phyloP scores from a whole-genome alignment of 2,329 filamentous ascomycete genomes.

The Clarireedia paspali region DNA sequence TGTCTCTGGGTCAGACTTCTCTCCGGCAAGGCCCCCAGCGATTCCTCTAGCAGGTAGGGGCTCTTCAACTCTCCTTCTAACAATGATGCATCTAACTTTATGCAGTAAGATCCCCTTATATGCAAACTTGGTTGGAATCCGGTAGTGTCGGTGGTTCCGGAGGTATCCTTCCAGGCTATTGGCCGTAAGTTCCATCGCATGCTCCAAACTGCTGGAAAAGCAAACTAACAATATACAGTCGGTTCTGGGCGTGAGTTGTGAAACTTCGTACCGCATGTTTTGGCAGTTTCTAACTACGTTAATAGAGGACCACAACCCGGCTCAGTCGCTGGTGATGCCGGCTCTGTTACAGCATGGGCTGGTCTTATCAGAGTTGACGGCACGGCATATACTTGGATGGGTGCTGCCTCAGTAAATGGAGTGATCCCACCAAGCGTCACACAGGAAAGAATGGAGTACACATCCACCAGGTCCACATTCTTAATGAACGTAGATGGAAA shows the following conservation, averaged over 20 bases:
- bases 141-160: slow-evolving; percentile 54
- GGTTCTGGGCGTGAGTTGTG: slow-evolving; percentile 24
- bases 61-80: not conserved
- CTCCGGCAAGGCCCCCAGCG: slow-evolving; percentile 57
- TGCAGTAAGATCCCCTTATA: slow-evolving; percentile 59
- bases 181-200: slow-evolving; percentile 16
- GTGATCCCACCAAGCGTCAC: slow-evolving; percentile 41
- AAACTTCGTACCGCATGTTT: not conserved
- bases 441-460: slow-evolving; percentile 61
- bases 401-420: slow-evolving; percentile 36
- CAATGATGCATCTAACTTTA: not conserved
- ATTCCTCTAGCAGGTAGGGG: slow-evolving; percentile 55
- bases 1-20: slow-evolving; percentile 44
- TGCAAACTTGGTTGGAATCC: slow-evolving; percentile 64
- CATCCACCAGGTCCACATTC: slow-evolving; percentile 64
- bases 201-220: not conserved
- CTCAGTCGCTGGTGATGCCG: slow-evolving; percentile 32
- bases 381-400: slow-evolving; percentile 59
- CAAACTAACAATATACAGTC: slow-evolving; percentile 16
- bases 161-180: slow-evolving; percentile 54
- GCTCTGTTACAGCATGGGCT: slow-evolving; percentile 55
- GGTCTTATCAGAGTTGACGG: slow-evolving; percentile 66
- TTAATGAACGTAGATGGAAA: slow-evolving; percentile 55
- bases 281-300: not conserved
- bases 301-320: slow-evolving; percentile 22